Conservation (phyloP, 176 grass and related monocot genomes). For the Triticum monococcum region DNA sequence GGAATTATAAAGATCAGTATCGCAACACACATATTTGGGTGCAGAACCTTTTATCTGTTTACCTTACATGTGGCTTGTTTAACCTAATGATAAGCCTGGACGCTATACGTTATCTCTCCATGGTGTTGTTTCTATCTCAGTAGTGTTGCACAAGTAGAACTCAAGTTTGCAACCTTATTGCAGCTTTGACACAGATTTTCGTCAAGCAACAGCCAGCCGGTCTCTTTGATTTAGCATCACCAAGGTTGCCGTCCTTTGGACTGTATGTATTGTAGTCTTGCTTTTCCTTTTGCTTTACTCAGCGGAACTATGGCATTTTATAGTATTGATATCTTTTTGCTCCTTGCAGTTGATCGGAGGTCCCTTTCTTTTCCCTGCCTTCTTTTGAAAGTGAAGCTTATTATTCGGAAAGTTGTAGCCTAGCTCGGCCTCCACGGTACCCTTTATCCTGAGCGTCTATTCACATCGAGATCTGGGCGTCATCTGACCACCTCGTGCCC, state of each 20-base stretch:
- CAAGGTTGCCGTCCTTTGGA: background rate
- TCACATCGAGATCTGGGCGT: no score
- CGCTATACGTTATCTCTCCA: background rate
- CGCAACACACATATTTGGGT: no score
- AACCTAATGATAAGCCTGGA: background rate
- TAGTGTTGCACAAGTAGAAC: no score
- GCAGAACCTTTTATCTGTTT: background rate
- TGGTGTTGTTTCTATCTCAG: constrained; percentile 2
- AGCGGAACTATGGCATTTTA: constrained; percentile 16
- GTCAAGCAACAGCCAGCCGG: constrained; percentile 14
- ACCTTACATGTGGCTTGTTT: background rate
- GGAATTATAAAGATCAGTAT: no score
- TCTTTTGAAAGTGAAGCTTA: background rate
- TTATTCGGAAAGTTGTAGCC: background rate
- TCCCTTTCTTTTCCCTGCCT: no score
- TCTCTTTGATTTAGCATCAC: background rate
- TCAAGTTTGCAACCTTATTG: constrained; percentile 10
- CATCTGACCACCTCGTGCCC: no score
- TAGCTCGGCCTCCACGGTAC: no score
- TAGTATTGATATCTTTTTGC: constrained; percentile 12
- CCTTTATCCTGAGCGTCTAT: no score
- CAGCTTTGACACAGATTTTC: constrained; percentile 9
- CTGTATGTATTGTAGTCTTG: constrained; percentile 15
- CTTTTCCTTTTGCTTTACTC: constrained; percentile 43
- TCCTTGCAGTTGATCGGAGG: background rate